A percentile compares a stretch with the other conserved stretches of the same genome.
phyloP scores from a whole-genome alignment of 1,284 basidiomycete genomes.

The Chalciporus sp. region DNA sequence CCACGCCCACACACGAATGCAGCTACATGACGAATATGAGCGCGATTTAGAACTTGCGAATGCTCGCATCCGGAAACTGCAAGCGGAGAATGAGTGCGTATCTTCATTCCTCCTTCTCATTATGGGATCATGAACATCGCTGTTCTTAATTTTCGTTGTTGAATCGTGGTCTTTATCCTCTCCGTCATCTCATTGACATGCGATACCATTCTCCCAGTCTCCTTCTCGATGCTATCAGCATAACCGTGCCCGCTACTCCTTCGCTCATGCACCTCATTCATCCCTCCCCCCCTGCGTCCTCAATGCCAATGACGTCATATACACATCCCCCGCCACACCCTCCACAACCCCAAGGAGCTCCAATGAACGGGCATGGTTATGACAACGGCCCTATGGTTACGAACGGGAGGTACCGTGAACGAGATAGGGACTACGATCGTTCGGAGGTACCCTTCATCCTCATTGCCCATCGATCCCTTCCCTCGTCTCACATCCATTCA shows the following conservation, averaged over 20 bases:
- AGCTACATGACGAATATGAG: slow-evolving; percentile 48
- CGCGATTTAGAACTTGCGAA: slow-evolving; percentile 51
- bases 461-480: neutral
- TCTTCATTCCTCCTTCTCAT: neutral
- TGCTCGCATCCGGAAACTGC: slow-evolving; percentile 51
- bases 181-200: neutral
- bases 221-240: slow-evolving; percentile 37
- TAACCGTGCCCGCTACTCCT: slow-evolving; percentile 33
- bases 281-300: slow-evolving; percentile 31
- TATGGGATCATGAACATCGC: neutral
- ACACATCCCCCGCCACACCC: slow-evolving; percentile 10
- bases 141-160: neutral
- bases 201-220: slow-evolving; percentile 18
- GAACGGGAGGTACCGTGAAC: slow-evolving; percentile 32
- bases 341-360: slow-evolving; percentile 8
- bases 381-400: slow-evolving; percentile 10
- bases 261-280: slow-evolving; percentile 34
- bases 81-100: slow-evolving; percentile 59
- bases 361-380: slow-evolving; percentile 29
- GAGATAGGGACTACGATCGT: slow-evolving; percentile 29
- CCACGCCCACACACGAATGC: neutral
- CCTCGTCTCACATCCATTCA: neutral
- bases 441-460: slow-evolving; percentile 14
- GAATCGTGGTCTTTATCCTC: neutral
- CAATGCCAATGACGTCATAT: slow-evolving; percentile 23